These are phyloP conservation scores for Neopestalotiopsis sp. DNA, from an alignment of 2,329 filamentous ascomycete genomes.

Conservation along the genomic window DNA sequence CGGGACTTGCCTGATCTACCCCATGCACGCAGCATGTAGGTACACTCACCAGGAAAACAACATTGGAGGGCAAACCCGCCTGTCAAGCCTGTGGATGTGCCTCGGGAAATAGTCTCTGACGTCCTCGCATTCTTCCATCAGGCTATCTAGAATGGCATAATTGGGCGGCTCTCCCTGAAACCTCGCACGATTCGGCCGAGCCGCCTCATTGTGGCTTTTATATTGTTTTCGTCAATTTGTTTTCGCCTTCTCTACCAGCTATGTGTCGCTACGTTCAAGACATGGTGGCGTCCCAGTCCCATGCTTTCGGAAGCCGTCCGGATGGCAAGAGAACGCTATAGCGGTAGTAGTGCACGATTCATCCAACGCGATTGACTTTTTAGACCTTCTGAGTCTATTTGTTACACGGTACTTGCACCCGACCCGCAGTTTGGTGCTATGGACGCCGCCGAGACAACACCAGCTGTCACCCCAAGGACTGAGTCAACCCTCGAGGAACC, in stretches of 20 bases:
- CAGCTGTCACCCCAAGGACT: neutral
- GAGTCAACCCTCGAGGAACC: constrained; percentile 2
- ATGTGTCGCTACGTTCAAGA: neutral
- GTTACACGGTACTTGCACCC: neutral
- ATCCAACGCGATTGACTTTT: neutral
- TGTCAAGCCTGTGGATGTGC: neutral
- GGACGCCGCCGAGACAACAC: neutral
- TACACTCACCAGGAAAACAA: neutral
- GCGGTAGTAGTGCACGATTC: neutral
- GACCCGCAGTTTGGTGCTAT: neutral
- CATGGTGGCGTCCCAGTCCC: neutral
- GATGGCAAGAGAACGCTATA: neutral
- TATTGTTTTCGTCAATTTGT: neutral
- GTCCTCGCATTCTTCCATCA: neutral
- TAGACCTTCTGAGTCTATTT: neutral
- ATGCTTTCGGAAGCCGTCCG: neutral
- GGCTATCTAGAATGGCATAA: neutral
- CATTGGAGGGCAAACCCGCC: neutral
- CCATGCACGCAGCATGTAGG: neutral
- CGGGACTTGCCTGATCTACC: neutral
- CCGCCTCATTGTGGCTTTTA: neutral
- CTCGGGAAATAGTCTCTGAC: neutral
- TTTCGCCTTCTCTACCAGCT: neutral
- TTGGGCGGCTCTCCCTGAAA: neutral
- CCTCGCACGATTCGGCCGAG: neutral